Base-by-base conservation (phyloP, 1,139 yeast species). In the Suhomyces chickasaworum region DNA sequence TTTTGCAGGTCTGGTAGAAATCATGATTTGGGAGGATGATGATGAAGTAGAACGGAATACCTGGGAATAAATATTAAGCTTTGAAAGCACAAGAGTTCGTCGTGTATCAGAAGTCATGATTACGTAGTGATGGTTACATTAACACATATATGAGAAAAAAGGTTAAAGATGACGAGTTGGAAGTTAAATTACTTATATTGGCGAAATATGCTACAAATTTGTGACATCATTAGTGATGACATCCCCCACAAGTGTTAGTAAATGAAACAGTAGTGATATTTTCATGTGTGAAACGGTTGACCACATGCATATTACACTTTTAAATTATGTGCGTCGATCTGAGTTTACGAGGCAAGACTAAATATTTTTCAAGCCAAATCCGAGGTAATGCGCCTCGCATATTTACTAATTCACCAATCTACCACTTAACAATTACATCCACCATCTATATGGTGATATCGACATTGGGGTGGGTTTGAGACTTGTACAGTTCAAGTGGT, bases 271-370 rank as follows among this genome's bases (percentile, higher is more conserved):
- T 39, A 21, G 13, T 12, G 40, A 20, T 15, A 41, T 36, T 41
- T 41, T 41, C 44, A 41, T 20, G 37, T 41, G 35, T 36, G 44
- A 41, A 41, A 36, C 37, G 37, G 39, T 23, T 39, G 32, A 18
- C 25, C 17, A n/a, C 34, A 23, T 29, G 17, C 17, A 39, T 7
- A 35, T 21, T 25, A 13, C n/a, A 31, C 17, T 13, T 12, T 31
- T 36, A 36, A 36, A 41, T 41, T 41, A 27, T 31, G 44, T 41
- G 44, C 40, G 40, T 36, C 31, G 40, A 41, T 41, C 44, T 41
- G 17, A 6, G 18, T 41, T 41, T 41, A 41, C 44, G 44, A 41
- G 40, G 29, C 20, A 31, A 22, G 16, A 31, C 32, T 37, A 31
- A 35, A 30, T 35, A 39, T 40, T 40, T 40, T 33, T 16, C 34